Evolutionary conservation across 768 basidiomycete genomes (phyloP).

Genomic region (Tylopilus subfusipes): DNA sequence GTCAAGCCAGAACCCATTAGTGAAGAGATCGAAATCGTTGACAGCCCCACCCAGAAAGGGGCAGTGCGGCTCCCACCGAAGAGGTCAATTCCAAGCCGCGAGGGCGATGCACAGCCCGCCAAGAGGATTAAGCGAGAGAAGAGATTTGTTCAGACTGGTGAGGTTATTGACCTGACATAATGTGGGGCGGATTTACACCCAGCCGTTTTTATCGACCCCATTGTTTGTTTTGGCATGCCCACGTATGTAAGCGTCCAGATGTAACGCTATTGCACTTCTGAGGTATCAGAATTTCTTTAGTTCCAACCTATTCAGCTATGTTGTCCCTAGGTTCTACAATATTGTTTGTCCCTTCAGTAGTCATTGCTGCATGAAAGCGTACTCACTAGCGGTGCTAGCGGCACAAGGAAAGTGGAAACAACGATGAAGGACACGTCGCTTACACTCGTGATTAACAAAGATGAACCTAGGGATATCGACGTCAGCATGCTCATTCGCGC

Average conservation of each 20-base stretch:
- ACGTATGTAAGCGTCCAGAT: not conserved
- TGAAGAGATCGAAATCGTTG: slow-evolving; percentile 9
- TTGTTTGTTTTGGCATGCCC: not conserved
- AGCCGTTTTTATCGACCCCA: not conserved
- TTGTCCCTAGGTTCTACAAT: not conserved
- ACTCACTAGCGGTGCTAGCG: not conserved
- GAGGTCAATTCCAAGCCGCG: not conserved
- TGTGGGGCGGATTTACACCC: not conserved
- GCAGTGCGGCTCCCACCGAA: not conserved
- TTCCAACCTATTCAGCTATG: not conserved
- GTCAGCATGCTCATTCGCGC: not conserved
- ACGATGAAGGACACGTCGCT: not conserved
- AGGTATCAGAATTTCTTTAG: not conserved
- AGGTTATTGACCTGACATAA: slow-evolving; percentile 33
- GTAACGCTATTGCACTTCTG: not conserved
- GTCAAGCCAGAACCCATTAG: slow-evolving; percentile 9
- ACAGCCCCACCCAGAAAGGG: not conserved
- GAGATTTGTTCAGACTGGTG: slow-evolving; percentile 10
- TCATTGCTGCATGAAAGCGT: not conserved
- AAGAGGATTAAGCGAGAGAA: slow-evolving; percentile 31
- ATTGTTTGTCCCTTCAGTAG: not conserved
- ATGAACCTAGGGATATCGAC: not conserved
- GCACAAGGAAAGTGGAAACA: not conserved
- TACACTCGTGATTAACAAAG: not conserved
- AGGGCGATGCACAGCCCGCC: slow-evolving; percentile 4